phyloP scores from a whole-genome alignment of 2,329 filamentous ascomycete species.

The Nothomitra cinnamomea region DNA sequence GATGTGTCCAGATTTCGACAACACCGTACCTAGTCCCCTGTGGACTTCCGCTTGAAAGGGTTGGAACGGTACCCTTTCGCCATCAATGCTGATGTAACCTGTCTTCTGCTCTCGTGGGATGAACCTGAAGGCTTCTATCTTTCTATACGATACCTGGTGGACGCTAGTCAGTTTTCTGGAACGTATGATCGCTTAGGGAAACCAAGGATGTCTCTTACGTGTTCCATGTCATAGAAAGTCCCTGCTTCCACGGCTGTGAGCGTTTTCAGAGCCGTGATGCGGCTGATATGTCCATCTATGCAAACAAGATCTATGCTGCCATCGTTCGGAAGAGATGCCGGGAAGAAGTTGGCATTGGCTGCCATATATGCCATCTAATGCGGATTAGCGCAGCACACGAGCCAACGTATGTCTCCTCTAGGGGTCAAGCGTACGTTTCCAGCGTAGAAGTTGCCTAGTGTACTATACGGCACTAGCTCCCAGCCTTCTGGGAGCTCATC shows the following conservation, averaged over 20 bases:
- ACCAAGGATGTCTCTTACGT: conserved; percentile 35
- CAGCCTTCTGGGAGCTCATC: conserved; percentile 64
- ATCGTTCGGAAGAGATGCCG: conserved; percentile 64
- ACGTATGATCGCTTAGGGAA: not conserved
- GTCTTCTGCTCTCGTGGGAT: conserved; percentile 47
- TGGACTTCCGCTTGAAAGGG: conserved; percentile 88
- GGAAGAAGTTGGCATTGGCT: conserved; percentile 72
- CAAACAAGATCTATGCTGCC: conserved; percentile 73
- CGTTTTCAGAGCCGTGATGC: conserved; percentile 47
- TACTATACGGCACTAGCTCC: conserved; percentile 55
- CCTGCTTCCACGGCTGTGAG: conserved; percentile 56
- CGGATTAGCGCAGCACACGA: conserved; percentile 16
- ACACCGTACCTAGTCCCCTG: conserved; percentile 61
- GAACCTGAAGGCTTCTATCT: conserved; percentile 75
- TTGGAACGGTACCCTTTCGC: conserved; percentile 71
- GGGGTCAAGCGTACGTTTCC: conserved; percentile 40
- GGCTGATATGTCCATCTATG: conserved; percentile 58
- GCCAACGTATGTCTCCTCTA: not conserved
- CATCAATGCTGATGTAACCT: conserved; percentile 88
- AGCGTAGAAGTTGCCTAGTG: conserved; percentile 80
- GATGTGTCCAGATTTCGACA: conserved; percentile 53
- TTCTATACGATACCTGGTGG: conserved; percentile 40
- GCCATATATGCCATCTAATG: conserved; percentile 69
- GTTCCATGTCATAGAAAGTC: conserved; percentile 61
- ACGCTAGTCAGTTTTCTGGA: not conserved